These are phyloP conservation scores for Verticillium nonalfalfae DNA, from an alignment of 2,329 filamentous ascomycete genomes.

Conservation along the genomic window DNA sequence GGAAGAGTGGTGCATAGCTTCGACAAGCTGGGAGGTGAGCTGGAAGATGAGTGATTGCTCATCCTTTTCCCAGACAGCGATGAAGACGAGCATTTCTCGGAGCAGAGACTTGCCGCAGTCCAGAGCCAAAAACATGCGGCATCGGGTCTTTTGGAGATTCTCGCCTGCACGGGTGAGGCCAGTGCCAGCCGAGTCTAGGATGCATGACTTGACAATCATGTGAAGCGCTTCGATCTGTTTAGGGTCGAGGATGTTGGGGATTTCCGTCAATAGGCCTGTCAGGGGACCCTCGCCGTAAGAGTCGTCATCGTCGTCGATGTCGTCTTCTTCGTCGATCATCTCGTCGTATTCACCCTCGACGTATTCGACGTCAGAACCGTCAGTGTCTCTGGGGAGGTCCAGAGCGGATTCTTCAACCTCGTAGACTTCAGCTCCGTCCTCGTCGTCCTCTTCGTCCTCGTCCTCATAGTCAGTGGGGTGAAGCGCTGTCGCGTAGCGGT, in stretches of 20 bases:
- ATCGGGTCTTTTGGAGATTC: constrained; percentile 85
- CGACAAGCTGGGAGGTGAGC: constrained; percentile 92
- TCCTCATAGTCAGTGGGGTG: constrained; percentile 29
- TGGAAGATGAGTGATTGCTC: constrained; percentile 94
- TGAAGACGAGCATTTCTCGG: constrained; percentile 88
- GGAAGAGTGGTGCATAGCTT: constrained; percentile 83
- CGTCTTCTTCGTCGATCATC: constrained; percentile 50
- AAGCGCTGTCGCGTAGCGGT: constrained; percentile 38
- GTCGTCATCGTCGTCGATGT: constrained; percentile 67
- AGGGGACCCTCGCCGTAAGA: constrained; percentile 74
- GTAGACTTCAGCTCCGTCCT: constrained; percentile 35
- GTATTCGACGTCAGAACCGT: constrained; percentile 29
- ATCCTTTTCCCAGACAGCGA: constrained; percentile 92
- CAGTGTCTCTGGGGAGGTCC: constrained; percentile 13
- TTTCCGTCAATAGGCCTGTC: constrained; percentile 82
- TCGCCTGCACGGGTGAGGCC: constrained; percentile 61
- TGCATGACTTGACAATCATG: constrained; percentile 95
- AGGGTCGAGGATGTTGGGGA: constrained; percentile 88
- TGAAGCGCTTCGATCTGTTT: constrained; percentile 94
- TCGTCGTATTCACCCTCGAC: constrained; percentile 42
- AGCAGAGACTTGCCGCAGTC: constrained; percentile 87
- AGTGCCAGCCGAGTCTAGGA: constrained; percentile 74
- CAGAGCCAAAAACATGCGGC: constrained; percentile 81
- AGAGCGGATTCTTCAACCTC: constrained; percentile 23
- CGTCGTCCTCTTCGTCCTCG: constrained; percentile 44